Evolutionary conservation across 2,329 filamentous ascomycete genomes (phyloP).

Genomic region (Periconia macrospinosa): DNA sequence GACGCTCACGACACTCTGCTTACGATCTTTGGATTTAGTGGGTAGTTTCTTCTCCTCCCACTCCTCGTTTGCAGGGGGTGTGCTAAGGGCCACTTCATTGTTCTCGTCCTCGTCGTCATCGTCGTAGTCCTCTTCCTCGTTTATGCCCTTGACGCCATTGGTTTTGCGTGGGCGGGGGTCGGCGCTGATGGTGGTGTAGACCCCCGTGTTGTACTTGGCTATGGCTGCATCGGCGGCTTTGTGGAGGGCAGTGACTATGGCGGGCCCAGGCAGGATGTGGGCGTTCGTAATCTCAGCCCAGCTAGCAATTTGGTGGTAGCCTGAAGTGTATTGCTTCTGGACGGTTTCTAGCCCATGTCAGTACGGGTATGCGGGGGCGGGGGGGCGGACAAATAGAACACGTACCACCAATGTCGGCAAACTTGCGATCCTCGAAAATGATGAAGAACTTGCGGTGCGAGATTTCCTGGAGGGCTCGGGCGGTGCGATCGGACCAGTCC

Average conservation of each 20-base stretch:
- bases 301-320: slow-evolving; percentile 53
- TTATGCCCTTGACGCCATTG: slow-evolving; percentile 33
- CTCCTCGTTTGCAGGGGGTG: slow-evolving; percentile 31
- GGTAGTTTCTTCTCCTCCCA: slow-evolving; percentile 31
- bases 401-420: slow-evolving; percentile 59
- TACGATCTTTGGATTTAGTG: slow-evolving; percentile 58
- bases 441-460: slow-evolving; percentile 54
- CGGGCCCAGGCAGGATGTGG: slow-evolving; percentile 56
- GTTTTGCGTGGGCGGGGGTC: slow-evolving; percentile 23
- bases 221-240: slow-evolving; percentile 52
- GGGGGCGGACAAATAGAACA: slow-evolving; percentile 1
- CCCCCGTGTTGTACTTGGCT: slow-evolving; percentile 52
- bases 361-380: background rate
- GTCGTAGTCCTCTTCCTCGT: slow-evolving; percentile 20
- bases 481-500: slow-evolving; percentile 62
- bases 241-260: slow-evolving; percentile 54
- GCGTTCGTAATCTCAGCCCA: slow-evolving; percentile 58
- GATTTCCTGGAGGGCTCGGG: slow-evolving; percentile 51
- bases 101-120: slow-evolving; percentile 36
- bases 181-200: slow-evolving; percentile 55
- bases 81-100: slow-evolving; percentile 27
- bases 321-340: slow-evolving; percentile 57
- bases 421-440: slow-evolving; percentile 59
- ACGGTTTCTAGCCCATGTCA: slow-evolving; percentile 48
- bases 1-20: slow-evolving; percentile 75